phyloP scores from a whole-genome alignment of 116 monocot genomes.

The Phalaenopsis hybrid region DNA sequence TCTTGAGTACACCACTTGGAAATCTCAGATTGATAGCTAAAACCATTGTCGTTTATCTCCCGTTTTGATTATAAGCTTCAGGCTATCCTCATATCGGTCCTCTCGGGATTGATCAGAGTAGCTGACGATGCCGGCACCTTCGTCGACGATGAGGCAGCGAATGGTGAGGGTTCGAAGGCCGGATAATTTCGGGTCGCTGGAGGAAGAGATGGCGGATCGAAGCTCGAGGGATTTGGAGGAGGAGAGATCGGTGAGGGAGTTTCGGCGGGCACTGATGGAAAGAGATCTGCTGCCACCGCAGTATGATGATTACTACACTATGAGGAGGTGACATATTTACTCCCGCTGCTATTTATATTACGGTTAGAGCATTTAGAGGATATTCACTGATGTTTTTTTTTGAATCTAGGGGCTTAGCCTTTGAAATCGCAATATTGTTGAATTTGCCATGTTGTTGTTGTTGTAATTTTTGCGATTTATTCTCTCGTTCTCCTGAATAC shows the following conservation, averaged over 20 bases:
- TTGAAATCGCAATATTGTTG: neutral
- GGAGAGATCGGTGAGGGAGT: conserved; percentile 14
- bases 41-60: too few relatives aligned
- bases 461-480: neutral
- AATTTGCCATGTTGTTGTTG: neutral
- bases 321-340: conserved; percentile 8
- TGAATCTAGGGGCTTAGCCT: neutral
- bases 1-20: neutral
- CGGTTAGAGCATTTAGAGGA: neutral
- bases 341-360: neutral
- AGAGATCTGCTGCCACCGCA: conserved; percentile 14
- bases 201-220: neutral
- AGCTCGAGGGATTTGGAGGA: conserved; percentile 3
- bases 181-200: neutral
- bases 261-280: conserved; percentile 10
- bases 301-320: conserved; percentile 16
- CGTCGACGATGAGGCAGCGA: conserved; percentile 3
- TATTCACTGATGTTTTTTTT: neutral
- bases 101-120: neutral
- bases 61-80: too few relatives aligned
- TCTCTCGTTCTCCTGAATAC: neutral
- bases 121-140: conserved; percentile 1
- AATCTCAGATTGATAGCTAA: neutral
- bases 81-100: neutral
- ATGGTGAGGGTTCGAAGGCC: neutral